Base-by-base conservation (phyloP, 2,329 filamentous ascomycete species). In the Botrytis medusae region DNA sequence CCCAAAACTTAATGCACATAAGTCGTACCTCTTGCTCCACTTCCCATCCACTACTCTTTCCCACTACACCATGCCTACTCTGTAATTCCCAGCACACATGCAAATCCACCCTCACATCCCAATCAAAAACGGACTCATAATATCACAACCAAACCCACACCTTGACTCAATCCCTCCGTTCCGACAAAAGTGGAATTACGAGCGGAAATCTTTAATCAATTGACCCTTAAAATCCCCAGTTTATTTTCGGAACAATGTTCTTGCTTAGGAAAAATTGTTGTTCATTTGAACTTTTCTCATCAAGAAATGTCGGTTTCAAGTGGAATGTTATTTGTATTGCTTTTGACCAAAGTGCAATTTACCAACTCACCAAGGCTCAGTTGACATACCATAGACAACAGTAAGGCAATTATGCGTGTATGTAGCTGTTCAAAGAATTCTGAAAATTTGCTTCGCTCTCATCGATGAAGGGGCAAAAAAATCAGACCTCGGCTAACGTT, bases 401-500 rank as follows among this genome's bases (percentile, higher is more conserved):
- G 32, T 4, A n/a, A 61, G 29, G 51, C 51, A 57, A 29, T 7
- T 8, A 8, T 29, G 25, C 48, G 48, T 25, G 25, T n/a, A n/a
- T 14, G 12, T 16, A 12, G 18, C 9, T n/a, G 12, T n/a, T 40
- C 14, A n/a, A 8, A 54, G 32, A 20, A 20, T 20, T 40, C 25
- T 40, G 10, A 40, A 4, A n/a, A 8, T 54, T 54, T 18, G 25
- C 51, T 57, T 57, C 14, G 14, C 5, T 29, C 51, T 18, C 51
- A 54, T 54, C 32, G n/a, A 63, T 63, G 61, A 44, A 32, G 61
- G 61, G 61, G 61, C 37, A 29, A 63, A 63, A 63, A 62, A 29
- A 12, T 20, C 8, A 48, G 37, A 54, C 46, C 32, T 68, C 64
- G 46, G 64, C 34, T 68, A 67, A 67, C 16, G 32, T 51, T 65